These are phyloP conservation scores for Guyanaporus albipodus DNA, from an alignment of 768 basidiomycete species.

Conservation along the genomic window DNA sequence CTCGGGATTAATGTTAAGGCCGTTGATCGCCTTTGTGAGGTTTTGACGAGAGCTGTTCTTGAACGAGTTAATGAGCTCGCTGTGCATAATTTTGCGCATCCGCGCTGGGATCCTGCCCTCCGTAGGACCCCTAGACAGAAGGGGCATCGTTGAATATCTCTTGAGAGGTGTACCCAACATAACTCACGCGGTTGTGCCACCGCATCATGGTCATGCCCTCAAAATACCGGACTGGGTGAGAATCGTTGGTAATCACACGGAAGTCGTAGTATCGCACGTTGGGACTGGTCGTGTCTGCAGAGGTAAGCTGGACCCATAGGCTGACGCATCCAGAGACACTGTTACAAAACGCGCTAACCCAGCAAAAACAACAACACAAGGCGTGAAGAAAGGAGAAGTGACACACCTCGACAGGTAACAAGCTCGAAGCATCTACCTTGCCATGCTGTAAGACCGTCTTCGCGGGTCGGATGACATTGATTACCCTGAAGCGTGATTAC, in stretches of 20 bases:
- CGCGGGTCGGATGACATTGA: slow-evolving; percentile 68
- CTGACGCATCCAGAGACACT: slow-evolving; percentile 77
- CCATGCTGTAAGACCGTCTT: slow-evolving; percentile 83
- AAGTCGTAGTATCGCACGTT: slow-evolving; percentile 94
- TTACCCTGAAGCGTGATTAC: slow-evolving; percentile 59
- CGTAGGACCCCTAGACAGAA: slow-evolving; percentile 44
- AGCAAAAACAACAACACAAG: neutral
- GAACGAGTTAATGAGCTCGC: slow-evolving; percentile 71
- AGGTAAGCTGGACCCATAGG: slow-evolving; percentile 70
- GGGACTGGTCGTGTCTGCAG: slow-evolving; percentile 69
- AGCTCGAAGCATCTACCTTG: slow-evolving; percentile 61
- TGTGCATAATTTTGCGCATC: slow-evolving; percentile 69
- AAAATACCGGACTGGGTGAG: slow-evolving; percentile 97
- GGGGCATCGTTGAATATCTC: slow-evolving; percentile 69
- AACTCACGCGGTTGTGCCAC: slow-evolving; percentile 83
- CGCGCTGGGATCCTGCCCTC: slow-evolving; percentile 40
- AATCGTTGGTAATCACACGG: slow-evolving; percentile 84
- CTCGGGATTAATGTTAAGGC: slow-evolving; percentile 54
- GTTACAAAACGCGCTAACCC: slow-evolving; percentile 92
- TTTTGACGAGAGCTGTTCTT: slow-evolving; percentile 69
- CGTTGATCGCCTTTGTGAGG: slow-evolving; percentile 70
- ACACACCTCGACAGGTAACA: slow-evolving; percentile 93
- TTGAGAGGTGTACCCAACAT: slow-evolving; percentile 77
- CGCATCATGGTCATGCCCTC: slow-evolving; percentile 93
- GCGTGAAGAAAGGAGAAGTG: neutral